These are phyloP conservation scores for Thielaviopsis punctulata DNA, from an alignment of 2,329 filamentous ascomycete genomes.

Conservation along the genomic window DNA sequence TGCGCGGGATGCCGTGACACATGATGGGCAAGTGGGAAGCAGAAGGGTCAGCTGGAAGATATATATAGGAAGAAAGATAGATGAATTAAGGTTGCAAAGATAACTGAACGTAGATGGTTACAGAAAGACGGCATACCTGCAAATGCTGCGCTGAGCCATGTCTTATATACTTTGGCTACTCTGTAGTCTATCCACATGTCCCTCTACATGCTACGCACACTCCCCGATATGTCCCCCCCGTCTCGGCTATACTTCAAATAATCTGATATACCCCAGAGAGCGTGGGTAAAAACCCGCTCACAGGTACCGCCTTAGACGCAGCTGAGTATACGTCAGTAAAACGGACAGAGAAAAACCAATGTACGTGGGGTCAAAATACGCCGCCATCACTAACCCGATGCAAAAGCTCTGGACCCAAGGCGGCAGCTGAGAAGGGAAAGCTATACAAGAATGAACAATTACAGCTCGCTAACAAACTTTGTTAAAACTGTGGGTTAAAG, in stretches of 20 bases:
- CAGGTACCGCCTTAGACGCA: background rate
- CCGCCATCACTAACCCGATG: background rate
- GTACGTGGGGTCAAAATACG: background rate
- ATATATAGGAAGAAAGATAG: background rate
- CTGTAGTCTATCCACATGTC: background rate
- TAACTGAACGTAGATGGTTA: background rate
- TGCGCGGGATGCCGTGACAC: constrained; percentile 37
- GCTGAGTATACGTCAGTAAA: background rate
- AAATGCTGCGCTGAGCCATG: background rate
- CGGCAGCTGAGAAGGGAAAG: background rate
- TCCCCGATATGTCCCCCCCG: background rate
- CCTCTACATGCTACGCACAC: background rate
- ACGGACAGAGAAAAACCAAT: background rate
- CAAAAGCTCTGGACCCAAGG: background rate
- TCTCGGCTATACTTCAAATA: background rate
- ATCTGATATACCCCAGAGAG: background rate
- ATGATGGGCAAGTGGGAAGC: constrained; percentile 20
- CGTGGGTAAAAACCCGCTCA: background rate
- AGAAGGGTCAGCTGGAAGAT: background rate
- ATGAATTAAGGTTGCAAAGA: too few species aligned
- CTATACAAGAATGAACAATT: too few species aligned
- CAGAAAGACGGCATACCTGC: background rate
- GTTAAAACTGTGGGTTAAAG: too few species aligned
- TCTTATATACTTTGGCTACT: background rate
- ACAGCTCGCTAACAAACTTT: background rate